Conservation (phyloP, 495 filamentous ascomycete species). For the Penicillium manginii region DNA sequence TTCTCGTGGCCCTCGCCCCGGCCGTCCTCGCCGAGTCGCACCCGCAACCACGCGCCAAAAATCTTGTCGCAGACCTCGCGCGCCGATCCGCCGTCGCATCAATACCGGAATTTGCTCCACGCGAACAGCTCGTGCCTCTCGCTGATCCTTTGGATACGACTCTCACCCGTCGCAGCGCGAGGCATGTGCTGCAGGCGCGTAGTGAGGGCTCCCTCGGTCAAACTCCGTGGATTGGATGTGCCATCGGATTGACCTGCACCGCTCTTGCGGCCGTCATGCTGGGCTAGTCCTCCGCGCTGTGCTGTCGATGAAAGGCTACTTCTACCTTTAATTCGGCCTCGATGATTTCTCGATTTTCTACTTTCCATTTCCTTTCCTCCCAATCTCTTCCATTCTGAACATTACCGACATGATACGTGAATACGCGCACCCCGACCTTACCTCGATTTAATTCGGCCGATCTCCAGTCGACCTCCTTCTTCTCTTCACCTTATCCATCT, state of each 20-base stretch:
- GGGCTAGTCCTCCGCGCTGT: slow-evolving; percentile 26
- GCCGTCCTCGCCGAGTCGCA: slow-evolving; percentile 36
- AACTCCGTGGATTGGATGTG: slow-evolving; percentile 55
- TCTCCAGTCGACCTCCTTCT: not conserved
- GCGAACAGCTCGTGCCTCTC: slow-evolving; percentile 12
- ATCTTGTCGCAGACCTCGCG: slow-evolving; percentile 28
- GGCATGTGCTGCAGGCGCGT: slow-evolving; percentile 37
- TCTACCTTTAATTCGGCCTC: slow-evolving; percentile 9
- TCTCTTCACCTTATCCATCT: slow-evolving; percentile 13
- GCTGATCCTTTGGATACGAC: slow-evolving; percentile 1
- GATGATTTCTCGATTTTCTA: slow-evolving; percentile 18
- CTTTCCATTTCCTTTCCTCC: slow-evolving; percentile 3
- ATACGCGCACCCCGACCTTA: slow-evolving; percentile 21
- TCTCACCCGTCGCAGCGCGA: slow-evolving; percentile 8
- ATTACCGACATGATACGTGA: slow-evolving; percentile 24
- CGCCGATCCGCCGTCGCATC: slow-evolving; percentile 32
- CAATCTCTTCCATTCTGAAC: slow-evolving; percentile 23
- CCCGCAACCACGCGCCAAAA: slow-evolving; percentile 25
- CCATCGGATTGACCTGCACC: slow-evolving; percentile 50
- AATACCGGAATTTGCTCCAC: slow-evolving; percentile 27
- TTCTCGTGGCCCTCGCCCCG: slow-evolving; percentile 39
- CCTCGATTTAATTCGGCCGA: slow-evolving; percentile 15
- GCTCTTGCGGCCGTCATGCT: slow-evolving; percentile 50
- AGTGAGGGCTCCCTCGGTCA: slow-evolving; percentile 52
- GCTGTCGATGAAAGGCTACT: slow-evolving; percentile 8